phyloP scores from a whole-genome alignment of 495 filamentous ascomycete genomes.

The Neurospora sp. region DNA sequence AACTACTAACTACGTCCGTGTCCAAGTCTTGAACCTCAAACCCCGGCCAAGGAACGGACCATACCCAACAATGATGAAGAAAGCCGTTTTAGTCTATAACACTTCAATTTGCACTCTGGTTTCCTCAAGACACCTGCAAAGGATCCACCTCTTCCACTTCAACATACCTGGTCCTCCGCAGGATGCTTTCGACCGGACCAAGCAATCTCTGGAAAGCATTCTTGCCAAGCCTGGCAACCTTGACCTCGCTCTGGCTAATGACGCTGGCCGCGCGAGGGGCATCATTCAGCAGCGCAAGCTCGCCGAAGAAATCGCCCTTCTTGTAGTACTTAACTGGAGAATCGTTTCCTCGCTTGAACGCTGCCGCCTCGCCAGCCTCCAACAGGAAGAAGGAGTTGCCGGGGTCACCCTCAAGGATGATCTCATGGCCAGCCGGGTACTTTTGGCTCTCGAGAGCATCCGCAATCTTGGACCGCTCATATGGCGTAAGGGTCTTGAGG shows the following conservation, averaged over 20 bases:
- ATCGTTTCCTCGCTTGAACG: constrained; percentile 54
- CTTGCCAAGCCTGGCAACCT: constrained; percentile 89
- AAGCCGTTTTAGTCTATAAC: background rate
- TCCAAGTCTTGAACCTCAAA: constrained; percentile 1
- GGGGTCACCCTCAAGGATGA: constrained; percentile 86
- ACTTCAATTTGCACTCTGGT: background rate
- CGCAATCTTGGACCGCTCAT: constrained; percentile 93
- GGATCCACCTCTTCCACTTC: constrained; percentile 46
- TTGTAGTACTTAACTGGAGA: constrained; percentile 64
- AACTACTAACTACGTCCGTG: background rate
- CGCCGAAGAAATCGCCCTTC: constrained; percentile 95
- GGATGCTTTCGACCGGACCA: constrained; percentile 88
- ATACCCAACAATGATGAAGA: background rate
- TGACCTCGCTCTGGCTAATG: constrained; percentile 69
- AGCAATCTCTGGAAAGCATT: constrained; percentile 89
- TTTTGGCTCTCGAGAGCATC: constrained; percentile 89
- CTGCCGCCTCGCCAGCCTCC: constrained; percentile 81
- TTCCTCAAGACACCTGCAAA: constrained; percentile 23
- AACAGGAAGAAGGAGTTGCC: constrained; percentile 90
- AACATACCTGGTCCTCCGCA: constrained; percentile 61
- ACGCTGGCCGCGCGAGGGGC: constrained; percentile 89
- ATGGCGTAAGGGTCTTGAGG: constrained; percentile 71
- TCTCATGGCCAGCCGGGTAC: constrained; percentile 64
- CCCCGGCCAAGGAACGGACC: background rate
- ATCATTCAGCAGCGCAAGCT: constrained; percentile 87